These are phyloP conservation scores for Exophiala oligosperma DNA, from an alignment of 2,329 filamentous ascomycete genomes.

Conservation along the genomic window DNA sequence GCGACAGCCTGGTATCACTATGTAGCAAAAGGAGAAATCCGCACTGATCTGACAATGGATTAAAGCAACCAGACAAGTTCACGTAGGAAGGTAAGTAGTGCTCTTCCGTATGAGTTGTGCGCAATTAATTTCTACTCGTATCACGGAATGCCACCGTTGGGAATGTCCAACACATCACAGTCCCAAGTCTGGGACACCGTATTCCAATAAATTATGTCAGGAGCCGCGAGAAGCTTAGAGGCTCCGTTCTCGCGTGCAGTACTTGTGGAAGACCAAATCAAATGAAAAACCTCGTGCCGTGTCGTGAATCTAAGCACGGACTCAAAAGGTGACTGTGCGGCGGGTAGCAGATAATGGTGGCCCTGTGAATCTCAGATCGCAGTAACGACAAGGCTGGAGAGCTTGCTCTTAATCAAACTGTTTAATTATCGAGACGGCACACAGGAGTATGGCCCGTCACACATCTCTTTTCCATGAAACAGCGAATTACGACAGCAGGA, in stretches of 20 bases:
- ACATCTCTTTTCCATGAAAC: no score
- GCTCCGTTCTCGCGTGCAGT: no score
- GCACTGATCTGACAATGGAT: neutral
- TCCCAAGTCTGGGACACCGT: neutral
- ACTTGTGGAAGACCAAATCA: no score
- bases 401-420: conserved; percentile 4
- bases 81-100: no score
- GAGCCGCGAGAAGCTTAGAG: neutral
- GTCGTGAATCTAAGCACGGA: neutral
- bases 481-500: no score
- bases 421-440: conserved; percentile 5
- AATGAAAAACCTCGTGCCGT: no score
- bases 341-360: neutral
- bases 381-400: neutral
- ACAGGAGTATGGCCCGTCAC: neutral
- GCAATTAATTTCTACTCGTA: no score
- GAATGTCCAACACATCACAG: neutral
- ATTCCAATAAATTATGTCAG: neutral
- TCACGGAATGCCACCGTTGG: no score
- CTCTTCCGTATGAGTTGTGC: no score
- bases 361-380: no score
- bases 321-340: neutral
- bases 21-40: neutral
- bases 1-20: neutral
- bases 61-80: no score